Conservation (phyloP, 306 rosid species). For the Hippophae gyantsensis region DNA sequence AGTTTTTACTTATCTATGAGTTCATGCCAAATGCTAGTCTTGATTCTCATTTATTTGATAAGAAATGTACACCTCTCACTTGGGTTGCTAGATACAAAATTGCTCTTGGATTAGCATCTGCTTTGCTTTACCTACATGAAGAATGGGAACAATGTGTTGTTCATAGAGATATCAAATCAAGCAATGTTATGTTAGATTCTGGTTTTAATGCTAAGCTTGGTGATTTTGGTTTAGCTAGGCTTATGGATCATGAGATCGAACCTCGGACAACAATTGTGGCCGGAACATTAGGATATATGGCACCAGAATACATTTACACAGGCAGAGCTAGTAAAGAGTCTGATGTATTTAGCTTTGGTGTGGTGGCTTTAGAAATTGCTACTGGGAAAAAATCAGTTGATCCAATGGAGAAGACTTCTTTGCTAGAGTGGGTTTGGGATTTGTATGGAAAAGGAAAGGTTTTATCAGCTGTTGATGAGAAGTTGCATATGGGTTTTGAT, state of each 20-base stretch:
- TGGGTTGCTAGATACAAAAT: neutral
- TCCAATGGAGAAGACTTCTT: neutral
- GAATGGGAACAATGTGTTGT: neutral
- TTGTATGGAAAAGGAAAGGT: slow-evolving; percentile 1
- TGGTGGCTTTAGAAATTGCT: neutral
- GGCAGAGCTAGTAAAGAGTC: neutral
- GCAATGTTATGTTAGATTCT: neutral
- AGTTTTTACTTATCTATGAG: neutral
- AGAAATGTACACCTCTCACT: neutral
- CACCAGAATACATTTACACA: neutral
- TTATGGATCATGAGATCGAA: neutral
- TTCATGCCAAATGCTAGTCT: neutral
- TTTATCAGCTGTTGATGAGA: neutral
- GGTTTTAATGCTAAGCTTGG: neutral
- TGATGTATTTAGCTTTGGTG: neutral
- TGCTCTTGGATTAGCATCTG: neutral
- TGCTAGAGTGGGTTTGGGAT: slow-evolving; percentile 1
- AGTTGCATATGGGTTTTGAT: neutral
- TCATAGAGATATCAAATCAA: neutral
- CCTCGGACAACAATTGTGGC: neutral
- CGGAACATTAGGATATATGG: neutral
- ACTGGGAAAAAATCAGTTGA: neutral
- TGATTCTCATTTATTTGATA: neutral
- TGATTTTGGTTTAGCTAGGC: neutral
- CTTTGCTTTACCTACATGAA: neutral